Base-by-base conservation (phyloP, 164 flowering plant genomes). In the Euptelea pleiosperma region DNA sequence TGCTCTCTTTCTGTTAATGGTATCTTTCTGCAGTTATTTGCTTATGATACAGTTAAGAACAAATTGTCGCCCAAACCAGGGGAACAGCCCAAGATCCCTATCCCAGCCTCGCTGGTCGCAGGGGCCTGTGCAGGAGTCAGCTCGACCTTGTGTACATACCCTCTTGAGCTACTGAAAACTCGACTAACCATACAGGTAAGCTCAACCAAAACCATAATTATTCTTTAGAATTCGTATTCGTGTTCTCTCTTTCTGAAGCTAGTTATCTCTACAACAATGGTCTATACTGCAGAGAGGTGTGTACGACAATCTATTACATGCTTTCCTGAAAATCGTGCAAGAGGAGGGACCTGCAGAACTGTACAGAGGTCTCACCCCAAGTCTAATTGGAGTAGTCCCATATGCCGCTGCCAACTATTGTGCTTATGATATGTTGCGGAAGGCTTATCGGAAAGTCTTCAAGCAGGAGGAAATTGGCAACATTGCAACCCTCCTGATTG, bases 111-210 rank as follows among this genome's bases (percentile, higher is more conserved):
- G 24, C 71, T 85, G 56, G 55, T 93, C 37, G 99, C 99, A 3
- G 99, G 99, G 14, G 99, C 99, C 15, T 79, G 81, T 66, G 99
- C 99, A 50, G 99, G 99, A 65, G 91, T 93, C 22, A 83, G 91
- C 72, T 88, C 97, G 5, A 93, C 99, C 16, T 49, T 93, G 56
- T 63, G 65, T 45, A 93, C 97, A 10, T 93, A 93, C 61, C 99
- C 99, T 11, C 96, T 93, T 21, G 99, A 93, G 75, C 62, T 93
- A 48, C 66, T 93, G 57, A 93, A 93, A 72, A 93, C 99, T 56
- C 89, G 99, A 45, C 40, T 93, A 42, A 93, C 99, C 26, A 77
- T 93, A 46, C 87, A 93, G 96, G 99, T 93, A 78, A 55, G 22
- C 5, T 34, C n/a, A 14, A 51, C 6, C 30, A 31, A 34, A 6